Evolutionary conservation across 73 alveolate genomes (phyloP), one percentile per base, ranked within the genome.

Genomic region (Paramecium primaurelia): DNA sequence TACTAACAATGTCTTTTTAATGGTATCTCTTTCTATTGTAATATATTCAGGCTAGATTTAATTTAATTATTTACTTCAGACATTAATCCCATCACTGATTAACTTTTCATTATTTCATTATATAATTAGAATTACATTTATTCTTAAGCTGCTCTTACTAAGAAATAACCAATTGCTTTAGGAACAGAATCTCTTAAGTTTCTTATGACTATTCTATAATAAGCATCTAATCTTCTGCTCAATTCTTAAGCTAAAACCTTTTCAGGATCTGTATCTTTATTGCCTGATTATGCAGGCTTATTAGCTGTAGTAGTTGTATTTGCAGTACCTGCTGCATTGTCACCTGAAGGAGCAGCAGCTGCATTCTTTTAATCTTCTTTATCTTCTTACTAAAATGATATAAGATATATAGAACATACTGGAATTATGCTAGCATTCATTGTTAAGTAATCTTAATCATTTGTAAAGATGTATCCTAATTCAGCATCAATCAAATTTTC

Each of bases 141-240:
- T 54, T 92, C 98, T 86, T 96, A 94, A 34, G 97, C 93, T n/a
- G 96, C 97, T 92, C 98, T 97, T 14, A 98, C 99, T 83, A 98
- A 93, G 97, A 95, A 97, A 96, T 92, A 97, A 28, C 99, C 99
- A 45, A 98, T 98, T 38, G 98, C 94, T 93, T 98, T 98, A 26
- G 99, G 99, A 22, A 98, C 92, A 28, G 98, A 87, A 89, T 98
- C 99, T 93, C 99, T 95, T 51, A 98, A 90, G 85, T 94, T 95
- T 84, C 99, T 95, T 59, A 98, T 93, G 34, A 98, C 98, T n/a
- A 97, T 86, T 86, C 95, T 95, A 89, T 95, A 98, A 92, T 97
- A 97, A n/a, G 98, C 88, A 59, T 97, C 99, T 49, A 97, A 59
- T 69, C 99, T 94, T 68, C 90, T 94, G 58, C 99, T 96, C 44